phyloP scores from a whole-genome alignment of 495 filamentous ascomycete species.

The Lophiotrema nucula region DNA sequence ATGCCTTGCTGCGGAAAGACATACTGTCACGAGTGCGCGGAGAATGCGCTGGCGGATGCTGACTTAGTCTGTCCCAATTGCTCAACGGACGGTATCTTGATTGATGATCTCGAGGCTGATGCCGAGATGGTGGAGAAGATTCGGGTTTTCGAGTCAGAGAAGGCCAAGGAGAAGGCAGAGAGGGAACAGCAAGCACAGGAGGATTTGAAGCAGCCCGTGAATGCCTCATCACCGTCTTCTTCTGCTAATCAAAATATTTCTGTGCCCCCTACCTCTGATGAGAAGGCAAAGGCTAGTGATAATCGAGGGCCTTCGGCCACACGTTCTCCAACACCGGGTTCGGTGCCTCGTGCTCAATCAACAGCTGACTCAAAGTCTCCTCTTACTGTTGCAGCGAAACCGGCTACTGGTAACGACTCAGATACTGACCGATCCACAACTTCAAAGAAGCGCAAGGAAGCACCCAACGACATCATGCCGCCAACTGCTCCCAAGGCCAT shows the following conservation, averaged over 20 bases:
- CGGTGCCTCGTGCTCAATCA: conserved; percentile 1
- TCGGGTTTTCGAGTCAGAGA: conserved; percentile 73
- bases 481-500: conserved; percentile 51
- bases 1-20: conserved; percentile 96
- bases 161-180: conserved; percentile 57
- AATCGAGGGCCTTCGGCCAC: conserved; percentile 9
- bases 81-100: conserved; percentile 80
- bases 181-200: conserved; percentile 55
- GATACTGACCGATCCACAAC: conserved; percentile 29
- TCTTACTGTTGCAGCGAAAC: conserved; percentile 16
- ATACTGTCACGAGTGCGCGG: conserved; percentile 98
- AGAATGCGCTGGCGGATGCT: conserved; percentile 93
- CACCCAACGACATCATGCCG: conserved; percentile 61
- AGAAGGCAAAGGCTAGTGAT: conserved; percentile 21
- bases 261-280: conserved; percentile 15
- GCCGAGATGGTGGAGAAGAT: conserved; percentile 74
- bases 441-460: conserved; percentile 71
- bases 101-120: conserved; percentile 85
- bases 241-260: conserved; percentile 18
- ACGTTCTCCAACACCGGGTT: conserved; percentile 21
- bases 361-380: conserved; percentile 19
- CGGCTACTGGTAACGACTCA: conserved; percentile 13
- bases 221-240: conserved; percentile 4
- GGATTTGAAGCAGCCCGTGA: conserved; percentile 42
- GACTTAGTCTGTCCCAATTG: conserved; percentile 95